Evolutionary conservation across 2,329 filamentous ascomycete genomes (phyloP).

Genomic region (Plectosphaerella sp.): DNA sequence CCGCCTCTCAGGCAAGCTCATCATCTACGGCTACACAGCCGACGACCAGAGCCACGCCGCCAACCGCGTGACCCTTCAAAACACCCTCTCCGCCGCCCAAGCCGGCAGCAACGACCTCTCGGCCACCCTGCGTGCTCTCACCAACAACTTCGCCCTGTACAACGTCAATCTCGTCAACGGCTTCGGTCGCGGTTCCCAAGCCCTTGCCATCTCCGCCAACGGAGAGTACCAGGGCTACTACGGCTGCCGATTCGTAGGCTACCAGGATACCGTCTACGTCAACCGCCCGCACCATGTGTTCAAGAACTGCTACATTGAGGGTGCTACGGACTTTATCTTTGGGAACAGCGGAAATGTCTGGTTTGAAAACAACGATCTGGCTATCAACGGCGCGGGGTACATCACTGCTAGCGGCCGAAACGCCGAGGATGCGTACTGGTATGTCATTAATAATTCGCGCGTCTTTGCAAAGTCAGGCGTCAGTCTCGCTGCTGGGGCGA

Average conservation of each 20-base stretch:
- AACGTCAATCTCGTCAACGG: slow-evolving; percentile 52
- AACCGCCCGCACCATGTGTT: slow-evolving; percentile 43
- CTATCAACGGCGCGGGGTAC: slow-evolving; percentile 29
- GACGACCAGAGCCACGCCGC: slow-evolving; percentile 44
- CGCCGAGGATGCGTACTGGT: slow-evolving; percentile 33
- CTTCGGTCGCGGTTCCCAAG: slow-evolving; percentile 42
- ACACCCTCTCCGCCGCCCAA: slow-evolving; percentile 31
- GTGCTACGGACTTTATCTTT: slow-evolving; percentile 47
- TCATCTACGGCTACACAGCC: slow-evolving; percentile 55
- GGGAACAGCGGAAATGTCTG: slow-evolving; percentile 36
- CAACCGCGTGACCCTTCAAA: slow-evolving; percentile 53
- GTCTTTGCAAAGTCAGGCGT: slow-evolving; percentile 32
- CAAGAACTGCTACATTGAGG: slow-evolving; percentile 35
- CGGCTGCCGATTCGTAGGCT: slow-evolving; percentile 39
- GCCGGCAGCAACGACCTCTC: slow-evolving; percentile 49
- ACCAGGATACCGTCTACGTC: slow-evolving; percentile 46
- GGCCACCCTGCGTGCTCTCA: slow-evolving; percentile 39
- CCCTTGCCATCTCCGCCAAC: slow-evolving; percentile 41
- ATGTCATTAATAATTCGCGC: slow-evolving; percentile 40
- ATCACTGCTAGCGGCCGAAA: slow-evolving; percentile 39
- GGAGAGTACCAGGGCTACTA: slow-evolving; percentile 43
- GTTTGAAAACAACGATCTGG: slow-evolving; percentile 37
- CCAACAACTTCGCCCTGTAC: slow-evolving; percentile 53
- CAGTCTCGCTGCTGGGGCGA: slow-evolving; percentile 29
- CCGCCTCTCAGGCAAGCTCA: slow-evolving; percentile 41